Base-by-base conservation (phyloP, 2,329 filamentous ascomycete genomes). In the Hymenoscyphus occultus region DNA sequence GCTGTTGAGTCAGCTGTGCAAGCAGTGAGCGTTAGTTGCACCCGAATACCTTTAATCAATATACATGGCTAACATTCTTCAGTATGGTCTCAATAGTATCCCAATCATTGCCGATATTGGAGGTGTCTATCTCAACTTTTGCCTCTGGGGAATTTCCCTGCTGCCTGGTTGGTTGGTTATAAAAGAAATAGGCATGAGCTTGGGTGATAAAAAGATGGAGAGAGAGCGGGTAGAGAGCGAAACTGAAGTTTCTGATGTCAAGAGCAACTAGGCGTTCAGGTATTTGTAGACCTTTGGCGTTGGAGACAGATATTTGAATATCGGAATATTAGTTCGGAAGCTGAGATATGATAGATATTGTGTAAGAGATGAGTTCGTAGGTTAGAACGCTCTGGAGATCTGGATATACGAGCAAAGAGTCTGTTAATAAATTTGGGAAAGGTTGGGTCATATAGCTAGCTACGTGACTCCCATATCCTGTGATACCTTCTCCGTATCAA, bases 1-100 rank as follows among this genome's bases (percentile, higher is more conserved):
- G 90, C 87, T 0, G 90, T 87, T 0, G 89, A 92, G 76, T 90
- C 87, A 1, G 90, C 87, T 0, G 89, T 87, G 78, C 90, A 92
- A 73, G 89, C 89, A 6, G 77, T 92, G 16, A 90, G 87, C 71
- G 80, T 81, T 71, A 70, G 79, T 76, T 60, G 9, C 19, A 10
- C 60, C 16, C 39, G 14, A 13, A 22, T 13, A 28, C 10, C 57
- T 42, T 31, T 5, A 32, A 13, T 9, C 42, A 39, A 12, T 3
- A 51, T 16, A 7, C 5, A 10, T 39, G 28, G 39, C 31, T 63
- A 13, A 64, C 45, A 28, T 31, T 13, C 13, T 35, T 13, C 32
- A 81, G 78, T 92, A 92, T 66, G 90, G 89, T 0, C 75, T 91
- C 0, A 84, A 83, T 9, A 87, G 86, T 2, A 69, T 91, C 10